Evolutionary conservation across 495 filamentous ascomycete genomes (phyloP).

Genomic region (Podospora comata): DNA sequence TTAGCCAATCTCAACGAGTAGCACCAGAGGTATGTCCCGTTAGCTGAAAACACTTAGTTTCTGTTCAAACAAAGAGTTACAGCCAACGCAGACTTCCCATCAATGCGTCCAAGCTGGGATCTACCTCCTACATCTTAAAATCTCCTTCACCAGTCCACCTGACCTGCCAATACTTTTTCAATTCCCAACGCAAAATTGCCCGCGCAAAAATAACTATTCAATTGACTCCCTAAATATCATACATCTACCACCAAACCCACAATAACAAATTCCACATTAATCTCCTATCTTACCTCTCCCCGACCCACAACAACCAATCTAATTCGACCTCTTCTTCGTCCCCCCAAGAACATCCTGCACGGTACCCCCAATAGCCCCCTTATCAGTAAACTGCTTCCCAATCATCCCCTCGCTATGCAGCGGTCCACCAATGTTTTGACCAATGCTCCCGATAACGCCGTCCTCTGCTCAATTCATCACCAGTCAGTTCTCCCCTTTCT

Average conservation of each 20-base stretch:
- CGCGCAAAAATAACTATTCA: no score
- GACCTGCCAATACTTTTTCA: no score
- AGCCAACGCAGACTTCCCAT: no score
- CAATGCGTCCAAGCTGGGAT: no score
- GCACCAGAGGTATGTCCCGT: no score
- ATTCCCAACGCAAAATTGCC: no score
- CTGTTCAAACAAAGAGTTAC: no score
- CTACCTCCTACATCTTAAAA: no score
- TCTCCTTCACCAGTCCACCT: no score
- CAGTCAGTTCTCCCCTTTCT: neutral
- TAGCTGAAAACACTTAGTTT: no score
- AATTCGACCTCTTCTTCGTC: slow-evolving; percentile 21
- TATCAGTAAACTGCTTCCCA: slow-evolving; percentile 49
- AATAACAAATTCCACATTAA: neutral
- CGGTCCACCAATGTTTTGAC: slow-evolving; percentile 53
- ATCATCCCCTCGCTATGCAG: slow-evolving; percentile 47
- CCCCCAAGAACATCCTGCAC: slow-evolving; percentile 39
- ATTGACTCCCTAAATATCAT: neutral
- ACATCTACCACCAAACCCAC: neutral
- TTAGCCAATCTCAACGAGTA: no score
- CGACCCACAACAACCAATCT: neutral
- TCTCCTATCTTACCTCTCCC: neutral
- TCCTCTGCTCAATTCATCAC: slow-evolving; percentile 31
- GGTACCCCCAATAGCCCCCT: slow-evolving; percentile 46
- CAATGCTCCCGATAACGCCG: slow-evolving; percentile 50